Percentiles rank a stretch among this genome's conserved stretches.
Conservation (phyloP, 495 filamentous ascomycete genomes). For the Aspergillus leporis region DNA sequence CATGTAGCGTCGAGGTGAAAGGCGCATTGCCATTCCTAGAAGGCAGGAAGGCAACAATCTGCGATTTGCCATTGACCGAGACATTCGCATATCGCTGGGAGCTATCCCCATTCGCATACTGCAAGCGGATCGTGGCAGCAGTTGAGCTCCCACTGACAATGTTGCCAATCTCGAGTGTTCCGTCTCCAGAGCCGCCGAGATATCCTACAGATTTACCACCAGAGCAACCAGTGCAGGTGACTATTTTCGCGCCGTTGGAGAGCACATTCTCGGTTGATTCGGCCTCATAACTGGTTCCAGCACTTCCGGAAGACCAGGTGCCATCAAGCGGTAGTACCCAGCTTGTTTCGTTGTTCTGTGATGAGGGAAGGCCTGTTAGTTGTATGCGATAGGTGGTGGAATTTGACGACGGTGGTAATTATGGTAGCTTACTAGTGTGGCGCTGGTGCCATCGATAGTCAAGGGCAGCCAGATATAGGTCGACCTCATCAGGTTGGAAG, state of each 20-base stretch:
- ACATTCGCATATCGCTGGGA: constrained; percentile 14
- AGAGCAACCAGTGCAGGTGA: constrained; percentile 13
- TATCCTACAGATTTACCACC: constrained; percentile 12
- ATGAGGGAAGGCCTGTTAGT: background rate
- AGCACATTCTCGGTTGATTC: constrained; percentile 2
- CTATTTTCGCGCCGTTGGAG: background rate
- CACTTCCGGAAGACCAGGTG: background rate
- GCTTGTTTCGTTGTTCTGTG: background rate
- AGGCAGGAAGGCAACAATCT: constrained; percentile 13
- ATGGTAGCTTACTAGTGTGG: constrained; percentile 17
- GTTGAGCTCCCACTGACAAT: background rate
- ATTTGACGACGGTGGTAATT: background rate
- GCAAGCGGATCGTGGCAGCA: constrained; percentile 8
- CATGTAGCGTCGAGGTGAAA: constrained; percentile 6
- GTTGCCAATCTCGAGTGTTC: constrained; percentile 1
- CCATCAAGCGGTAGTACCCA: constrained; percentile 11
- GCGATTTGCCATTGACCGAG: constrained; percentile 13
- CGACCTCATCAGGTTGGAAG: constrained; percentile 55
- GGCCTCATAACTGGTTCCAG: background rate
- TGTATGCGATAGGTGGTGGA: background rate
- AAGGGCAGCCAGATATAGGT: constrained; percentile 71
- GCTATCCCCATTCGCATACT: constrained; percentile 16
- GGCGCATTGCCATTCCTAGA: constrained; percentile 6
- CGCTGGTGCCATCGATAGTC: constrained; percentile 54
- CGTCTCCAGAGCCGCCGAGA: constrained; percentile 15